Evolutionary conservation across 176 grass and related monocot species (phyloP).

Genomic region (Puya raimondii): DNA sequence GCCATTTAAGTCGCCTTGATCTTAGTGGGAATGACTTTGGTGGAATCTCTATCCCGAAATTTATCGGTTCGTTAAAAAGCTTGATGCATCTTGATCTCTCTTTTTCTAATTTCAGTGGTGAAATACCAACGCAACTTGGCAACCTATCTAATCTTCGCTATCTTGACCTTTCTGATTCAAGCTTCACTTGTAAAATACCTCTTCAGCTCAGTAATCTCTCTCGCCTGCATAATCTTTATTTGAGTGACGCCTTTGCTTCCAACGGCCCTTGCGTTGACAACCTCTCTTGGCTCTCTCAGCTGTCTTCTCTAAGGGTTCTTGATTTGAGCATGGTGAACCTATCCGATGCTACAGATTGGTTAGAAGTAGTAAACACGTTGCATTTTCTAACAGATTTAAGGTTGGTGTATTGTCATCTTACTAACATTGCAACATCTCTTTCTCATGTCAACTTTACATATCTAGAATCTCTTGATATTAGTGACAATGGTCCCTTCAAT

Average conservation of each 20-base stretch:
- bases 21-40: not conserved
- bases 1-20: constrained; percentile 13
- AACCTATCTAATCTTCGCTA: not conserved
- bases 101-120: not conserved
- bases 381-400: constrained; percentile 12
- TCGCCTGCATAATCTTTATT: not conserved
- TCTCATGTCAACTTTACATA: constrained; percentile 19
- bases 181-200: not conserved
- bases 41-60: not conserved
- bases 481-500: not conserved
- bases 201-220: not conserved
- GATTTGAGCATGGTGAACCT: not conserved
- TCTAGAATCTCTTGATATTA: constrained; percentile 8
- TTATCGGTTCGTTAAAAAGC: not conserved
- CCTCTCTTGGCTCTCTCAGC: constrained; percentile 19
- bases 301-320: constrained; percentile 6
- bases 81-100: not conserved
- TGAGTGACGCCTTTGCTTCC: not conserved
- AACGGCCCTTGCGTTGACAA: not conserved
- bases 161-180: not conserved
- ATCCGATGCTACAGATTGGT: not conserved
- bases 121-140: not conserved
- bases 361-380: constrained; percentile 19
- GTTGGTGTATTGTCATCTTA: not conserved
- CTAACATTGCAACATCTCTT: not conserved